Base-by-base conservation (phyloP, 441 rosid genomes). In the Populus trichocarpa region DNA sequence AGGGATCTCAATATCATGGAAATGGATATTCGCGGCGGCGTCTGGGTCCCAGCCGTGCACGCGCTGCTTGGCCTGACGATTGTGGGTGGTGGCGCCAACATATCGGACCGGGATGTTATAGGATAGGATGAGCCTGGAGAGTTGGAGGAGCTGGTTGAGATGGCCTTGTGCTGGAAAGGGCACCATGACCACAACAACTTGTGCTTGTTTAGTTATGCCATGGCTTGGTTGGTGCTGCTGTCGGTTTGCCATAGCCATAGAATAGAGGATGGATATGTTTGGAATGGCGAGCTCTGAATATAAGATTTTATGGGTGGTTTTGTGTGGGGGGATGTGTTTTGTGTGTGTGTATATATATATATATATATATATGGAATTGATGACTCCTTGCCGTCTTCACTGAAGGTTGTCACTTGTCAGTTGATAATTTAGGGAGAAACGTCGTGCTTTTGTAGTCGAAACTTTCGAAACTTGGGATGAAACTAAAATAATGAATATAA, bases 91-190 rank as follows among this genome's bases (percentile, higher is more conserved):
- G 76, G 88, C 33, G 46, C 85, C 81, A 7, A 83, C 84, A 72
- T 79, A 89, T 81, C 86, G 86, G 82, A 87, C 83, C 1, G 87
- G 84, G 66, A 87, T 81, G 74, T 80, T 71, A 74, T 82, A 75
- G 73, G 86, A 74, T 8, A 85, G 78, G 68, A 89, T 33, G 28
- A 84, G 79, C 73, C 78, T 78, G 46, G 90, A 83, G 59, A 89
- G 84, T 22, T 87, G 88, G 71, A 89, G 86, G 77, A 87, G 86
- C 65, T 86, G 92, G 78, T 85, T 85, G 68, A 87, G 85, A 78
- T 89, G 92, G 81, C 92, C 88, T 57, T 89, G 90, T 8, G 88
- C 87, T 20, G 91, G 92, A 30, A 88, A 79, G 12, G 93, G 93
- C 32, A 90, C 90, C 86, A 90, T 82, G 8, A 90, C 85, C 12